These are phyloP conservation scores for Alternaria arborescens DNA, from an alignment of 2,329 filamentous ascomycete genomes.

Conservation along the genomic window DNA sequence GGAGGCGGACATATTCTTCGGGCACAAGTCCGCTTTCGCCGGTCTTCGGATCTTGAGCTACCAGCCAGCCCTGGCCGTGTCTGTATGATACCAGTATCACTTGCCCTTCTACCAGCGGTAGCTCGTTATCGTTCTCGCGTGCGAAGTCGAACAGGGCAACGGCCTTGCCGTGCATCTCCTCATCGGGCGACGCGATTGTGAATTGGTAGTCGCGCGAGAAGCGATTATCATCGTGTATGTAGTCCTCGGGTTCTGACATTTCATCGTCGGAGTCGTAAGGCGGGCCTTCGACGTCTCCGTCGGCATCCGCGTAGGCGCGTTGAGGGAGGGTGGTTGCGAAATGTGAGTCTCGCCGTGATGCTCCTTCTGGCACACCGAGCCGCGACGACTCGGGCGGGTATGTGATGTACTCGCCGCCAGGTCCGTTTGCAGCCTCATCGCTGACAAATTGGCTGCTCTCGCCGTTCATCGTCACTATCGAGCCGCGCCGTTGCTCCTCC, in stretches of 20 bases:
- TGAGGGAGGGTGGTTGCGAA: conserved; percentile 59
- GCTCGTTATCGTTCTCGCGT: conserved; percentile 94
- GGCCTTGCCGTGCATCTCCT: conserved; percentile 97
- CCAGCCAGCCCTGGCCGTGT: conserved; percentile 96
- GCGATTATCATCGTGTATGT: conserved; percentile 71
- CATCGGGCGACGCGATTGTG: conserved; percentile 91
- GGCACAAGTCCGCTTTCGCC: conserved; percentile 94
- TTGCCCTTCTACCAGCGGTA: conserved; percentile 91
- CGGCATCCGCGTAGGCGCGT: conserved; percentile 52
- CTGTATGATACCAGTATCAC: conserved; percentile 96
- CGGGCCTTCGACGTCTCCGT: conserved; percentile 51
- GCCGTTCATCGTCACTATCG: conserved; percentile 61
- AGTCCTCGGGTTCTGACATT: conserved; percentile 60
- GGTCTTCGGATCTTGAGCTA: conserved; percentile 94
- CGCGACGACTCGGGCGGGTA: conserved; percentile 67
- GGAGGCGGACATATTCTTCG: conserved; percentile 91
- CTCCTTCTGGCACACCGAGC: conserved; percentile 41
- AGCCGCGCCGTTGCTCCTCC: conserved; percentile 56
- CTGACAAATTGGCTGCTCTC: conserved; percentile 79
- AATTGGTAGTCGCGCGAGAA: conserved; percentile 95
- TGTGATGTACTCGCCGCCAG: conserved; percentile 81
- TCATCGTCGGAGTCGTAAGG: conserved; percentile 58
- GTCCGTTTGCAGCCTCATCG: conserved; percentile 73
- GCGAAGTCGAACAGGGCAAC: conserved; percentile 96
- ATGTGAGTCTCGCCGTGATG: conserved; percentile 61